Evolutionary conservation across 129 eudicot genomes (phyloP).

Genomic region (Scalesia atractyloides): DNA sequence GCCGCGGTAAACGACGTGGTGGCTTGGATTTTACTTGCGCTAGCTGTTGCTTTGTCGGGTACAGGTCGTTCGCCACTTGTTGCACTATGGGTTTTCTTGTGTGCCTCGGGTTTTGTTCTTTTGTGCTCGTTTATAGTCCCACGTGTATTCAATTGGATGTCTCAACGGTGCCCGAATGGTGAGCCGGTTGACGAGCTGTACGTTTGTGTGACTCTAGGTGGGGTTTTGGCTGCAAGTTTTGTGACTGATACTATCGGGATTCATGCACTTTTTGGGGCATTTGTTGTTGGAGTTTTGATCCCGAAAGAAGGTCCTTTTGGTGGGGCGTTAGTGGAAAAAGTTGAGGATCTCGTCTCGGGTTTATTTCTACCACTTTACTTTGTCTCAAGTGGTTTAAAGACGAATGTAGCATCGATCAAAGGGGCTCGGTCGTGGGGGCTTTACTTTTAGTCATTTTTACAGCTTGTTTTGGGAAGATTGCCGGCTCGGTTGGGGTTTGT

Average conservation of each 20-base stretch:
- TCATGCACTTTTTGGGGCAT: slow-evolving; percentile 89
- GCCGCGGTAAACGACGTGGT: slow-evolving; percentile 91
- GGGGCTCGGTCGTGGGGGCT: slow-evolving; percentile 90
- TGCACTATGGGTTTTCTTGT: slow-evolving; percentile 75
- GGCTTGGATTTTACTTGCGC: slow-evolving; percentile 88
- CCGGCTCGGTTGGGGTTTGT: slow-evolving; percentile 64
- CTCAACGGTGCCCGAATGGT: slow-evolving; percentile 62
- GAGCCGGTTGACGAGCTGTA: slow-evolving; percentile 76
- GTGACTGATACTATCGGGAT: slow-evolving; percentile 78
- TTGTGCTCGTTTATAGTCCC: slow-evolving; percentile 54
- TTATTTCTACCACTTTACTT: slow-evolving; percentile 79
- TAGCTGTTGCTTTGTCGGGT: slow-evolving; percentile 78
- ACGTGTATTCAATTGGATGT: slow-evolving; percentile 67
- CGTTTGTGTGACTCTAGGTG: slow-evolving; percentile 72
- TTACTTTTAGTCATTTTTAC: slow-evolving; percentile 66
- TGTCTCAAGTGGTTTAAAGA: slow-evolving; percentile 85
- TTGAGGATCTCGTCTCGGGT: slow-evolving; percentile 91
- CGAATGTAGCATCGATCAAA: slow-evolving; percentile 66
- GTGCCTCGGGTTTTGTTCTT: slow-evolving; percentile 54
- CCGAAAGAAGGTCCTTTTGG: slow-evolving; percentile 88
- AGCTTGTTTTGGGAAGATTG: slow-evolving; percentile 79
- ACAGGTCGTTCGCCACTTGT: slow-evolving; percentile 54
- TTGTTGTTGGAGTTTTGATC: slow-evolving; percentile 78
- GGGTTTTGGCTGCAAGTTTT: slow-evolving; percentile 81
- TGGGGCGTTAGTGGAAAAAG: slow-evolving; percentile 77